phyloP scores from a whole-genome alignment of 2,329 filamentous ascomycete genomes.

The Cordyceps tenuipes region DNA sequence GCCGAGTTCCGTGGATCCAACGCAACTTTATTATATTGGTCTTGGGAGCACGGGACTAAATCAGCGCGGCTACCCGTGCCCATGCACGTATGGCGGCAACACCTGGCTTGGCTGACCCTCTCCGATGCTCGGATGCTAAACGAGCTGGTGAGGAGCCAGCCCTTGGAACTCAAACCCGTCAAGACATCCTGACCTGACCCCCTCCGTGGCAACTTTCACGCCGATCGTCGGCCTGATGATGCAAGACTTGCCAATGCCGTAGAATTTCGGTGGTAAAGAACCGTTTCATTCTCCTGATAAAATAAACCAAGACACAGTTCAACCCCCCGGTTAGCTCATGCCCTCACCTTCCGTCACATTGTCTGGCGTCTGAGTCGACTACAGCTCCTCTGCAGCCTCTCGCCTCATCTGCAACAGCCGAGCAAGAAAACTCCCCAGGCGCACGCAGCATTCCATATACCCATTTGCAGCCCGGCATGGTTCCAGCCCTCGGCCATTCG shows the following conservation, averaged over 20 bases:
- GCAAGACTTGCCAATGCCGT: not conserved
- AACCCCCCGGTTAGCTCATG: too few species aligned
- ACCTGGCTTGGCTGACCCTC: not conserved
- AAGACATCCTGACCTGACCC: not conserved
- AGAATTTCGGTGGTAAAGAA: not conserved
- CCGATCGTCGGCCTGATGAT: not conserved
- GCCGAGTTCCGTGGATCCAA: not conserved
- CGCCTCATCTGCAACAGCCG: too few species aligned
- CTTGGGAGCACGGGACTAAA: not conserved
- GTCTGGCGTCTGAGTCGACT: too few species aligned
- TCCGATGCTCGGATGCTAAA: slow-evolving; percentile 1
- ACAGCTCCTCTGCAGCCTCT: too few species aligned
- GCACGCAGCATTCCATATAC: too few species aligned
- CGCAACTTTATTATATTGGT: not conserved
- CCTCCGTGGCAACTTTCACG: not conserved
- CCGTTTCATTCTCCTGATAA: too few species aligned
- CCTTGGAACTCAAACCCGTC: not conserved
- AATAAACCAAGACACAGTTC: too few species aligned
- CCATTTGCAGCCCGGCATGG: too few species aligned
- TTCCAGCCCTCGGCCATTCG: too few species aligned
- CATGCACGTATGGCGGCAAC: not conserved
- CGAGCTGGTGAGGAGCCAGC: not conserved
- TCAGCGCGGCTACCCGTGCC: not conserved
- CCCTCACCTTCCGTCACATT: too few species aligned
- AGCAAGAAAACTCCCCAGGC: too few species aligned